Percentiles rank a stretch among this genome's conserved stretches.
Conservation (phyloP, 495 filamentous ascomycete genomes). For the Venustampulla echinocandica region DNA sequence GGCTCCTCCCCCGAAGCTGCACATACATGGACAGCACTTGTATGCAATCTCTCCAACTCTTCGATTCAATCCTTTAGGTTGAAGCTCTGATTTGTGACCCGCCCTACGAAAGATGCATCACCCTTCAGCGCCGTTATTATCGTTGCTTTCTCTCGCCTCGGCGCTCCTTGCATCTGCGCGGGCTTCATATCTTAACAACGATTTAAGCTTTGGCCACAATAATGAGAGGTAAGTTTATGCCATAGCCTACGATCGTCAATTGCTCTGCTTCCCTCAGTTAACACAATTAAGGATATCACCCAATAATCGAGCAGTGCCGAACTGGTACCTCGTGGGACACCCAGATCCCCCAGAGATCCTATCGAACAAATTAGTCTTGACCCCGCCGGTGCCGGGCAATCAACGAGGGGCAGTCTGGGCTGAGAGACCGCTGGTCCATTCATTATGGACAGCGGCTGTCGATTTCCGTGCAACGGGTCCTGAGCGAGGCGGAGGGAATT, state of each 20-base stretch:
- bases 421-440: slow-evolving; percentile 47
- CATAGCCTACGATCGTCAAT: neutral
- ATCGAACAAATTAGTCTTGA: slow-evolving; percentile 86
- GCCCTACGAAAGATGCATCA: slow-evolving; percentile 8
- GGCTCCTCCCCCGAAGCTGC: too few relatives aligned
- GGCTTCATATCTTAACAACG: slow-evolving; percentile 49
- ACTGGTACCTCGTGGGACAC: slow-evolving; percentile 52
- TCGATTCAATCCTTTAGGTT: slow-evolving; percentile 2
- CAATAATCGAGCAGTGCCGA: slow-evolving; percentile 14
- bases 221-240: slow-evolving; percentile 41
- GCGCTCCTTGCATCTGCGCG: slow-evolving; percentile 45
- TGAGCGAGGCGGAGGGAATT: slow-evolving; percentile 78
- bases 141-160: slow-evolving; percentile 24
- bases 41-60: too few relatives aligned
- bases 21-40: too few relatives aligned
- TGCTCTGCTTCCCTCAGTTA: neutral
- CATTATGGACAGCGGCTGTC: slow-evolving; percentile 72
- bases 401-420: slow-evolving; percentile 76
- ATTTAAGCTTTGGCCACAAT: slow-evolving; percentile 72
- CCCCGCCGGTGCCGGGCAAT: slow-evolving; percentile 81
- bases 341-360: slow-evolving; percentile 65
- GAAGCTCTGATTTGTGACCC: slow-evolving; percentile 9
- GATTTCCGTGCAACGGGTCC: slow-evolving; percentile 82
- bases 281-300: slow-evolving; percentile 16
- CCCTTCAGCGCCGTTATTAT: slow-evolving; percentile 11